Conservation (phyloP, 2,329 filamentous ascomycete species). For the Trichoderma sp. region DNA sequence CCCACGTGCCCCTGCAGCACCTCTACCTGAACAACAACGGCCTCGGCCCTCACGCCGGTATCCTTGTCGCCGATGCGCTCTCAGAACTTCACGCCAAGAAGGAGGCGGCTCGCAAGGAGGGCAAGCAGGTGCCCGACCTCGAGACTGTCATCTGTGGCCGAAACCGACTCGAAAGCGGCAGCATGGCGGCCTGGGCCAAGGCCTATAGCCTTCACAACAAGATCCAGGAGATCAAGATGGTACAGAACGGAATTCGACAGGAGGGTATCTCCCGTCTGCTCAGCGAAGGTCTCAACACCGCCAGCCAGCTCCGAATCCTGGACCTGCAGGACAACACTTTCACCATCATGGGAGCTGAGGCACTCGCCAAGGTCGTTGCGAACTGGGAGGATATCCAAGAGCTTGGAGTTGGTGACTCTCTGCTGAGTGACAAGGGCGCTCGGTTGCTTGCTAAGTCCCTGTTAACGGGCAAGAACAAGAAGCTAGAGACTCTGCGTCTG, state of each 20-base stretch:
- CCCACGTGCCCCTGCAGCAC: slow-evolving; percentile 86
- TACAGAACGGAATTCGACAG: slow-evolving; percentile 94
- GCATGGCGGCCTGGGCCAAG: slow-evolving; percentile 92
- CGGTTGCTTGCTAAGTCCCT: slow-evolving; percentile 72
- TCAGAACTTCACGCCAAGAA: slow-evolving; percentile 81
- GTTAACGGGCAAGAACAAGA: slow-evolving; percentile 70
- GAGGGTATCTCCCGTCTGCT: slow-evolving; percentile 85
- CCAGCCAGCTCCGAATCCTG: slow-evolving; percentile 67
- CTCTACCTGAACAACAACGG: slow-evolving; percentile 98
- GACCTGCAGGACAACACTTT: slow-evolving; percentile 99
- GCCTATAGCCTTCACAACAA: slow-evolving; percentile 79
- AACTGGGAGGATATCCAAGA: slow-evolving; percentile 76
- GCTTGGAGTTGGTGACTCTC: slow-evolving; percentile 84
- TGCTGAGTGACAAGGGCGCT: slow-evolving; percentile 76
- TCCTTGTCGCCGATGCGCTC: slow-evolving; percentile 83
- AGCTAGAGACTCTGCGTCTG: slow-evolving; percentile 76
- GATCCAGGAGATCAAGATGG: slow-evolving; percentile 89
- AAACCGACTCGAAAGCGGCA: slow-evolving; percentile 92
- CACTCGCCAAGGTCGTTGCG: slow-evolving; percentile 70
- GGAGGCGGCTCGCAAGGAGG: slow-evolving; percentile 68
- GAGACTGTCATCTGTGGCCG: slow-evolving; percentile 98
- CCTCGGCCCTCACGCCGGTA: slow-evolving; percentile 86
- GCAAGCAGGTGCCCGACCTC: slow-evolving; percentile 72
- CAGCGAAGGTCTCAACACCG: slow-evolving; percentile 71
- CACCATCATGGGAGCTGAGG: slow-evolving; percentile 74